Base-by-base conservation (phyloP, 2,329 filamentous ascomycete genomes). In the Talaromyces sp. region DNA sequence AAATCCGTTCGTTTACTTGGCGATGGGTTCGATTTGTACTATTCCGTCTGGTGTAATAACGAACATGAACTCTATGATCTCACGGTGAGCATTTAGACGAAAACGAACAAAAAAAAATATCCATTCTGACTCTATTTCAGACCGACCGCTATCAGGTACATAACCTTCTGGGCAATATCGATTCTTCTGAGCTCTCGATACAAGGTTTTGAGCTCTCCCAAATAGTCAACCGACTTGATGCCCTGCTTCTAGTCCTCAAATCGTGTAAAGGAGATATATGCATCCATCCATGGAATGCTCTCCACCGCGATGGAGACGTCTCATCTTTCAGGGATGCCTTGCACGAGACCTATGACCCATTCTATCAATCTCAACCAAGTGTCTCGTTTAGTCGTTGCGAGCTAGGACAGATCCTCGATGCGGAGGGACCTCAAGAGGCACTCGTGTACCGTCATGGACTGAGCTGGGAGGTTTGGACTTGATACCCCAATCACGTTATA, bases 1-100 rank as follows among this genome's bases (percentile, higher is more conserved):
- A 79, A 78, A 63, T 75, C 75, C 0, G 65, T 75, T 9, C 72
- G 76, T 3, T 63, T 79, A 7, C 62, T 78, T 5, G 71, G 73
- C 2, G 62, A 73, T 0, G 69, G 66, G 0, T 77, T 78, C 37
- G 73, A 75, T 35, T 63, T 79, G 1, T 78, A 76, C 61, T 79
- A 78, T 63, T 73, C 74, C 0, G 75, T 79, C 3, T 78, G 75
- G 74, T 78, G 76, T 64, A 76, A 65, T 46, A 73, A 73, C 18
- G 76, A 78, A 62, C 76, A 78, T 55, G 74, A 79, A 42, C 66
- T 78, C 0, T 79, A 79, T 40, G 74, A 79, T 61, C 66, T 77
- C 3, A 70, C 65, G 18, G 73, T 76, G 63, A 58, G 68, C 5
- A 37, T 6, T 12, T 0, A 21, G 11, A 5, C n/a, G 14, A 35